Base-by-base conservation (phyloP, 2,329 filamentous ascomycete genomes). In the Scytalidium sp. region DNA sequence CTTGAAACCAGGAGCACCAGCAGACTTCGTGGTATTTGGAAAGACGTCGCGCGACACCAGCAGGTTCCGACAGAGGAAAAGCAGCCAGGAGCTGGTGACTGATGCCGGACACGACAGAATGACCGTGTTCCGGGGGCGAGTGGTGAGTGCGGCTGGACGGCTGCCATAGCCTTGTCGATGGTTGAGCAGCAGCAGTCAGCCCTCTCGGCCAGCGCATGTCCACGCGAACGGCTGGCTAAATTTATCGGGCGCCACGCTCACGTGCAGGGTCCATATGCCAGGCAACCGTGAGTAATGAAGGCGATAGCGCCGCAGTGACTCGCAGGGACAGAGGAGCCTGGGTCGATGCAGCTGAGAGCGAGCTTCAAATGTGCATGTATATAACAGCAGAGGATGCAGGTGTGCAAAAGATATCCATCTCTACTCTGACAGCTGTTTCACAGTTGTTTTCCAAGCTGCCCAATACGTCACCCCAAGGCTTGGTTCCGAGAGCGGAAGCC, bases 21-120 rank as follows among this genome's bases (percentile, higher is more conserved):
- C 60, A 39, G 55, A 61, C 21, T 60, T 65, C 25, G 57, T 64
- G n/a, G 49, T 64, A 19, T 62, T 65, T 47, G 56, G 54, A 13
- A 54, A 47, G 41, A 45, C 52, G 41, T 43, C 47, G 19, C 25
- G 22, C 19, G 39, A 22, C 29, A 58, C 41, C 6, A 40, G 43
- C 32, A 46, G 52, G 46, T 63, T 63, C 41, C 51, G 63, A 45
- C 47, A 52, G 3, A 56, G 58, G 42, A 64, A 53, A 42, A 59
- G 59, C 2, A 55, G 56, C 15, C 59, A 63, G 43, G 58, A 64
- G 8, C 10, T 66, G 8, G 54, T 65, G 13, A 59, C 61, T 51
- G 63, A 66, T 53, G 57, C 63, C 15, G 51, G 56, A 21, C 45
- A 53, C 27, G 55, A 58, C 9, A 57, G 63, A 46, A 56, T 42